Conservation (phyloP, 176 grass and related monocot genomes). For the Alopecurus myosuroides region DNA sequence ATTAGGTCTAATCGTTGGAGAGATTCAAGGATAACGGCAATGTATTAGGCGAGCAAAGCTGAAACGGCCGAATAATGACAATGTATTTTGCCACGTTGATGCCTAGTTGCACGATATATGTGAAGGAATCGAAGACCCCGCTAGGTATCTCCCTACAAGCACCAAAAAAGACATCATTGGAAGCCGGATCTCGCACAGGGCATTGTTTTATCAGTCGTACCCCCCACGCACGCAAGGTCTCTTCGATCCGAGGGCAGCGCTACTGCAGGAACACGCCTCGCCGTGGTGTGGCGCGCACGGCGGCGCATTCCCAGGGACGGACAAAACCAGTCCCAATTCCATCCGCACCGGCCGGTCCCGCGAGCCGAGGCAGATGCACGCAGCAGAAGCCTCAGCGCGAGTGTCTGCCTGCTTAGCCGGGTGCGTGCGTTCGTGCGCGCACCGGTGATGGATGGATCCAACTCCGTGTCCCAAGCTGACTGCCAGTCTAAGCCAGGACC, state of each 20-base stretch:
- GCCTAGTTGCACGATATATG: neutral
- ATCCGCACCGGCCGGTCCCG: neutral
- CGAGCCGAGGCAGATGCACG: neutral
- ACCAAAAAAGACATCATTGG: neutral
- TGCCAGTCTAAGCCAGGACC: conserved; percentile 3
- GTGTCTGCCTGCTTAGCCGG: neutral
- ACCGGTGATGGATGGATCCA: neutral
- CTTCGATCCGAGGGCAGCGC: conserved; percentile 10
- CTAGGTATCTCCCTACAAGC: conserved; percentile 8
- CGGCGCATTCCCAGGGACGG: neutral
- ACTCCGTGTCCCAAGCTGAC: neutral
- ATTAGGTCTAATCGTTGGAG: too few species aligned
- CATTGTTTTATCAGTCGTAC: neutral
- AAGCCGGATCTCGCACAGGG: neutral
- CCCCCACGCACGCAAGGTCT: neutral
- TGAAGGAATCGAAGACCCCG: conserved; percentile 33
- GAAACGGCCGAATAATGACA: neutral
- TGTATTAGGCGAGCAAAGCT: neutral
- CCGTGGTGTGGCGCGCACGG: neutral
- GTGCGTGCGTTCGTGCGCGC: too few species aligned
- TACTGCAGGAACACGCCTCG: neutral
- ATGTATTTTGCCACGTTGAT: neutral
- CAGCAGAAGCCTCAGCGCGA: conserved; percentile 18
- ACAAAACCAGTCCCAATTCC: neutral
- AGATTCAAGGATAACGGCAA: too few species aligned